phyloP scores from a whole-genome alignment of 2,329 filamentous ascomycete species.

The Colletotrichum truncatum region DNA sequence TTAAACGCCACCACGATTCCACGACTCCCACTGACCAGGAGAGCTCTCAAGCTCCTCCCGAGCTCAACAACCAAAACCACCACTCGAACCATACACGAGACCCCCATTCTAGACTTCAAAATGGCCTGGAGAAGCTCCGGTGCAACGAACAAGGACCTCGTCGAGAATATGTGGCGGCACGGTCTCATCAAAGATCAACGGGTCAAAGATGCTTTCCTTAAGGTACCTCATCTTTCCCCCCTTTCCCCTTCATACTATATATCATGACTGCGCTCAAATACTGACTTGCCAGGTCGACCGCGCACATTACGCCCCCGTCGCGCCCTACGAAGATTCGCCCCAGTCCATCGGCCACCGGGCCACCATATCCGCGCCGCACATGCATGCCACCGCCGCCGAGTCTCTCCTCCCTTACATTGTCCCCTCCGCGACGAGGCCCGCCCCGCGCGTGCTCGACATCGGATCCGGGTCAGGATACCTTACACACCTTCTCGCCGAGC shows the following conservation, averaged over 20 bases:
- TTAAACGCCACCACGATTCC: constrained; percentile 15
- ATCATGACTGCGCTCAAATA: background rate
- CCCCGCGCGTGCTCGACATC: constrained; percentile 73
- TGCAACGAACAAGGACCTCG: constrained; percentile 75
- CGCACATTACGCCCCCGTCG: constrained; percentile 78
- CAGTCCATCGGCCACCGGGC: constrained; percentile 64
- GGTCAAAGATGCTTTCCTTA: constrained; percentile 83
- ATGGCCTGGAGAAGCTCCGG: constrained; percentile 96
- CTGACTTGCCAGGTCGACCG: constrained; percentile 77
- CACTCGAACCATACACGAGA: constrained; percentile 1
- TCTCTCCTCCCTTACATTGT: constrained; percentile 55
- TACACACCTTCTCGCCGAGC: constrained; percentile 85
- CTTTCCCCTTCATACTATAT: background rate
- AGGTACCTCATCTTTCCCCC: constrained; percentile 52
- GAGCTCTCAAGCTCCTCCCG: constrained; percentile 23
- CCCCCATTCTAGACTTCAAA: constrained; percentile 31
- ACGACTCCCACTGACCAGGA: background rate
- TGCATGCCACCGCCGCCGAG: constrained; percentile 66
- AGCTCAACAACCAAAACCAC: background rate
- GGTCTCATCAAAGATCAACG: constrained; percentile 76
- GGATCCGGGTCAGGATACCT: constrained; percentile 85
- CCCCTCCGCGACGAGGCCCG: constrained; percentile 43
- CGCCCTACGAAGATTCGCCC: constrained; percentile 72
- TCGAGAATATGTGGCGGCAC: constrained; percentile 79
- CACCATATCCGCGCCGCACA: constrained; percentile 69